Base-by-base conservation (phyloP, 768 basidiomycete genomes). In the Paxillus ammoniavirescens region DNA sequence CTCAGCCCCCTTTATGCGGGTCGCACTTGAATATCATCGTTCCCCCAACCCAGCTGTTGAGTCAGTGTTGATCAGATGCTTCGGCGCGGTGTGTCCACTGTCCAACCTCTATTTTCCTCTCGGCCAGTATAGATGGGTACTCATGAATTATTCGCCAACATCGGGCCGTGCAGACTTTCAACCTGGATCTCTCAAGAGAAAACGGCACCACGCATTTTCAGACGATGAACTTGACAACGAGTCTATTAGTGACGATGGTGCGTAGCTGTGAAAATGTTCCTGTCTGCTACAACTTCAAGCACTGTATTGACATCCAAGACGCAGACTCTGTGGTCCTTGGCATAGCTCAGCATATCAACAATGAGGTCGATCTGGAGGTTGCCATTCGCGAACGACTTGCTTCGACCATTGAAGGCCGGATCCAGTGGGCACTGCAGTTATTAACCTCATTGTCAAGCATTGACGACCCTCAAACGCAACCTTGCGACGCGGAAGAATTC, bases 331-430 rank as follows among this genome's bases (percentile, higher is more conserved):
- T 42, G 28, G 56, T 55, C 14, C 42, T 47, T 40, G 42, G 60
- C 18, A 42, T 62, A 28, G 51, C 50, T 54, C 62, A 49, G 15
- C 44, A 58, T 44, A 52, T 71, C 38, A 35, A 46, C 2, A 73
- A 80, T 37, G 79, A 80, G 53, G 50, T 80, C 2, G 68, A 73
- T 57, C 60, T 78, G 36, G 78, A 80, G 53, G 69, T 81, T 17
- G 64, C 72, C 17, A 58, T 80, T 17, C 70, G 77, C 37, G 60
- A 73, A 51, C 70, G 77, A 18, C 64, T 80, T 42, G 65, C 66
- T 10, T 68, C 67, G n/a, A 74, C 76, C 9, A 65, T 77, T 2
- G 67, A 76, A 51, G 74, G 77, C 18, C 72, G 79, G 26, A 68
- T 81, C 14, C 71, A 73, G 37, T 80, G 78, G 78, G 77, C 76